Evolutionary conservation across 208 protist species (phyloP).

Genomic region (Leishmania braziliensis): DNA sequence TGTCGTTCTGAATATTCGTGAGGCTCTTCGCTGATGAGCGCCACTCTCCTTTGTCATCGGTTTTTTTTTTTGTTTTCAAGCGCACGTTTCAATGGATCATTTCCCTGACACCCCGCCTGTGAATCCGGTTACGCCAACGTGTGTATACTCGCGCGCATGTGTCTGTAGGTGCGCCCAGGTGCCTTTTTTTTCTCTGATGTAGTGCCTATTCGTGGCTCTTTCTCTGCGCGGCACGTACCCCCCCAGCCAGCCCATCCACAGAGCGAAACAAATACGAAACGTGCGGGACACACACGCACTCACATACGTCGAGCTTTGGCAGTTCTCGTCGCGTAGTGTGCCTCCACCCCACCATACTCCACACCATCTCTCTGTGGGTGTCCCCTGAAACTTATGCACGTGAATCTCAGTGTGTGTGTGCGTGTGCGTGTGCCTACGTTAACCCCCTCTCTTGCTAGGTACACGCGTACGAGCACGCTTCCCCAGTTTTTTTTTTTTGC

Average conservation of each 20-base stretch:
- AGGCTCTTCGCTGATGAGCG: too few relatives aligned
- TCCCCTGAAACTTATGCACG: neutral
- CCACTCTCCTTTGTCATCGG: neutral
- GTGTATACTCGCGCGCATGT: too few relatives aligned
- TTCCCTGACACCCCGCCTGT: too few relatives aligned
- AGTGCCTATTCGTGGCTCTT: neutral
- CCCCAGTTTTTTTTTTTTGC: neutral
- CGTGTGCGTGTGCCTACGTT: neutral
- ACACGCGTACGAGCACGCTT: neutral
- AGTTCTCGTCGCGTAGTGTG: neutral
- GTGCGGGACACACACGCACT: neutral
- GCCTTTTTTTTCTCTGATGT: neutral
- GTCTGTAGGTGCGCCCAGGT: too few relatives aligned
- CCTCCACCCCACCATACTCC: too few relatives aligned
- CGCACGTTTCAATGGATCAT: neutral
- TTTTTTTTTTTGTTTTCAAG: neutral
- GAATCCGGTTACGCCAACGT: too few relatives aligned
- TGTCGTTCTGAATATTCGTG: neutral
- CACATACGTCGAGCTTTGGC: neutral
- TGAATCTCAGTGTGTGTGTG: neutral
- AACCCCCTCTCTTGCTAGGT: neutral
- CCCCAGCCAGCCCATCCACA: neutral
- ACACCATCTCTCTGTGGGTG: too few relatives aligned
- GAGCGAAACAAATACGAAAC: neutral
- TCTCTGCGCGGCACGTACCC: too few relatives aligned